Conservation (phyloP, 768 basidiomycete species). For the Mycena capillaripes region DNA sequence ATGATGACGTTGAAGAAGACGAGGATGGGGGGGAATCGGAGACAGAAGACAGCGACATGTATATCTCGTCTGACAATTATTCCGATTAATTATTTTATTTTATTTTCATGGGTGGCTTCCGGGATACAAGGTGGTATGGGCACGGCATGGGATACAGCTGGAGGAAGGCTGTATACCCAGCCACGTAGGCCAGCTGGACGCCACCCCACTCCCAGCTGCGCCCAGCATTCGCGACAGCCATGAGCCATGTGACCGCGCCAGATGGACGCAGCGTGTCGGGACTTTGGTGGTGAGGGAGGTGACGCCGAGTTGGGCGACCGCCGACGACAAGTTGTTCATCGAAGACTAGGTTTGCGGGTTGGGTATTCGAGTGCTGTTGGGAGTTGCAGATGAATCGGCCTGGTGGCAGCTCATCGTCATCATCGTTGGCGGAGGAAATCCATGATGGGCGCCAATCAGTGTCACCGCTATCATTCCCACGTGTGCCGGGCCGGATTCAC, state of each 20-base stretch:
- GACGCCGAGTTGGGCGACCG: too few relatives aligned
- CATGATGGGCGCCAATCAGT: too few relatives aligned
- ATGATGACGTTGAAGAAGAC: neutral
- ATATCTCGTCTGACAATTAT: too few relatives aligned
- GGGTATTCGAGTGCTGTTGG: too few relatives aligned
- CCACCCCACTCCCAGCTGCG: neutral
- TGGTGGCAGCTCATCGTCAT: too few relatives aligned
- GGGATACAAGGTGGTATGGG: neutral
- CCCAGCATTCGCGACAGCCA: neutral
- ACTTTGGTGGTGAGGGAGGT: too few relatives aligned
- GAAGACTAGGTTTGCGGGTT: too few relatives aligned
- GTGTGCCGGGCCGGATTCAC: too few relatives aligned
- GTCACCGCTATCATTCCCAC: too few relatives aligned
- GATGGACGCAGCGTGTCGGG: neutral
- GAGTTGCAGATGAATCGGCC: too few relatives aligned
- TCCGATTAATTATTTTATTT: conserved; percentile 7
- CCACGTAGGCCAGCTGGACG: neutral
- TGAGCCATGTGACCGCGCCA: neutral
- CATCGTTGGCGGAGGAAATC: too few relatives aligned
- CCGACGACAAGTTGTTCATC: too few relatives aligned
- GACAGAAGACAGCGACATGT: neutral
- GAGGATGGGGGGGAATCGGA: neutral
- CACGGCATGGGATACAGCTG: neutral
- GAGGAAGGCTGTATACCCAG: neutral
- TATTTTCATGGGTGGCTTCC: neutral